Conservation (phyloP, 1,284 basidiomycete species). For the Pholiota adiposa region DNA sequence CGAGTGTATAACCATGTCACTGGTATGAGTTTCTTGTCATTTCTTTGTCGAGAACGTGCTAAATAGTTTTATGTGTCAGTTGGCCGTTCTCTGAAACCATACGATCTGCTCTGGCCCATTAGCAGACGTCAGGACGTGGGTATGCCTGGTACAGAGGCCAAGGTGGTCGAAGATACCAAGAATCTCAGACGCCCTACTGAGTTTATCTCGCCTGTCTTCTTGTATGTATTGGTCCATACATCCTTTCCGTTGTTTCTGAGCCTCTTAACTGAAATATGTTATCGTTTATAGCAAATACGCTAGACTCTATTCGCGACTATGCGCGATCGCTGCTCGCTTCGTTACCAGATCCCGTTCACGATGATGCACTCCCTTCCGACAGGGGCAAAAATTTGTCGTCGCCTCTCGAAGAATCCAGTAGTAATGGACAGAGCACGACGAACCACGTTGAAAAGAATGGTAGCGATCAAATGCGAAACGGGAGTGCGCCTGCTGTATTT, state of each 20-base stretch:
- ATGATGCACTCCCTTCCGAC: slow-evolving; percentile 28
- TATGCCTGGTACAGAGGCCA: slow-evolving; percentile 31
- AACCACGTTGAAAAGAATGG: slow-evolving; percentile 7
- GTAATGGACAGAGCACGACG: neutral
- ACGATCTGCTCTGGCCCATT: slow-evolving; percentile 76
- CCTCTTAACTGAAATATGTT: slow-evolving; percentile 3
- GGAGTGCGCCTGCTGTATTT: slow-evolving; percentile 15
- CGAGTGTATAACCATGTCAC: slow-evolving; percentile 85
- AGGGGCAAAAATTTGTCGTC: slow-evolving; percentile 9
- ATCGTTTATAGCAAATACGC: slow-evolving; percentile 26
- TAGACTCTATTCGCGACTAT: slow-evolving; percentile 42
- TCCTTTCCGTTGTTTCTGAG: neutral
- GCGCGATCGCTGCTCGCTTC: slow-evolving; percentile 51
- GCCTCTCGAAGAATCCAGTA: neutral
- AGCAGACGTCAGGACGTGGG: slow-evolving; percentile 37
- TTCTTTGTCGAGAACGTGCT: neutral
- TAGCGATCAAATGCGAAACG: slow-evolving; percentile 6
- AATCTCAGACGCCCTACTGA: slow-evolving; percentile 2
- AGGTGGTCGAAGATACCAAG: slow-evolving; percentile 35
- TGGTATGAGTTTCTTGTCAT: slow-evolving; percentile 50
- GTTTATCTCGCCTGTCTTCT: slow-evolving; percentile 18
- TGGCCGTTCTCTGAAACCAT: slow-evolving; percentile 53
- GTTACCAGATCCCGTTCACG: slow-evolving; percentile 39
- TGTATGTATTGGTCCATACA: slow-evolving; percentile 16
- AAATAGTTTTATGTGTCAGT: slow-evolving; percentile 44